phyloP scores from a whole-genome alignment of 257 asterid species.

The Mentha longifolia region DNA sequence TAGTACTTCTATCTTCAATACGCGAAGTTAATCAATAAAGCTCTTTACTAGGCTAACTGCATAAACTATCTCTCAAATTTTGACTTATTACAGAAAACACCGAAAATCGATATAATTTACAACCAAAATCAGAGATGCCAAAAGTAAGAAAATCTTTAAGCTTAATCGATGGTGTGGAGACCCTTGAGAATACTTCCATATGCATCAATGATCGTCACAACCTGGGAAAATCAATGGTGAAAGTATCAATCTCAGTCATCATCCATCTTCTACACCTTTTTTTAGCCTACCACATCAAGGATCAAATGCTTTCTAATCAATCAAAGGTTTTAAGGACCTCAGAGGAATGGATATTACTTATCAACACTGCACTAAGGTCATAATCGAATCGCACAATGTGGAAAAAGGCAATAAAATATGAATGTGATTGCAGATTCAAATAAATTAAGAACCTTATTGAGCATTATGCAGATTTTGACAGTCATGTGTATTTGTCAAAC shows the following conservation, averaged over 20 bases:
- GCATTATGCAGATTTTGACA: neutral
- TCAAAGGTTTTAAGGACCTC: neutral
- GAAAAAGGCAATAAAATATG: neutral
- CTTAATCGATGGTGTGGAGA: neutral
- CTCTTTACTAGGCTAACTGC: neutral
- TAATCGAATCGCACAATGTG: neutral
- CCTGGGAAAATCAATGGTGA: neutral
- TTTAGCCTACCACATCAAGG: neutral
- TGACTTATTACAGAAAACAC: neutral
- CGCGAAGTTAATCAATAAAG: too few relatives aligned
- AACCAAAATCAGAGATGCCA: neutral
- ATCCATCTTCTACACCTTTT: neutral
- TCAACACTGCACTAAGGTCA: neutral
- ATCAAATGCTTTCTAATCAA: slow-evolving; percentile 3
- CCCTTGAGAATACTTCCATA: neutral
- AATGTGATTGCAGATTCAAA: neutral
- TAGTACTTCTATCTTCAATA: neutral
- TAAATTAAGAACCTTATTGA: too few relatives aligned
- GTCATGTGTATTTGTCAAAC: too few relatives aligned
- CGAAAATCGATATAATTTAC: too few relatives aligned
- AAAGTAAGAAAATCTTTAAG: neutral
- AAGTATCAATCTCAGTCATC: neutral
- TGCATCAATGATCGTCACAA: neutral
- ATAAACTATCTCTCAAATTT: too few relatives aligned
- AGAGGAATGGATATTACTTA: neutral